Base-by-base conservation (phyloP, 257 asterid genomes). In the Primulina tabacum region DNA sequence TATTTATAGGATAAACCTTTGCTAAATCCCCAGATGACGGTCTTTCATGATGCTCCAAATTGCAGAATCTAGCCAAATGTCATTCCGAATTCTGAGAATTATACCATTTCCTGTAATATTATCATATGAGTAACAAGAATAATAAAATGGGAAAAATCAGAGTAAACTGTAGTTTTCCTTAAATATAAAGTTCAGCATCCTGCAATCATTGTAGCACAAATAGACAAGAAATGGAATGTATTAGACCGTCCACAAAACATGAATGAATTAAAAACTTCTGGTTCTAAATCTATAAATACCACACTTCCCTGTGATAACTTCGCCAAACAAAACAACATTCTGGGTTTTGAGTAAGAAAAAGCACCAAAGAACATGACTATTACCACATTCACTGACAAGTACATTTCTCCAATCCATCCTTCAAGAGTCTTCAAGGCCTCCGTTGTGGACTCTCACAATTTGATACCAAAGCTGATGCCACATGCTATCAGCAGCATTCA, bases 401-500 rank as follows among this genome's bases (percentile, higher is more conserved):
- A 43, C 53, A 43, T 43, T 43, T 43, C 53, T 43, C 47, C 68
- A 60, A 38, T 70, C 0, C 38, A 65, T 2, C 74, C 67, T 0
- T 58, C 62, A 26, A 70, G 74, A 40, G 59, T 70, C 29, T 70
- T 60, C 34, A 70, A 60, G 61, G 74, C 74, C 47, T 70, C 74
- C 61, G 10, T 43, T 43, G 53, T 43, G 53, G 53, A 11, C 7
- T 43, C 53, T 12, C 53, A 43, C 53, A 43, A 64, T 24, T 64
- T 72, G 58, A 72, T 72, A 16, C 76, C 76, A 2, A 72, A 72
- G 67, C 32, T 70, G 66, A 60, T 70, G 68, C 67, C 74, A 60
- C 74, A 70, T 38, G 68, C 68, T n/a, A 55, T 64, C 50, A 72
- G 28, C 26, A 72, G 60, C 71, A 28, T 72, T 53, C 65, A 72